Conservation (phyloP, 495 filamentous ascomycete genomes). For the Lentithecium fluviatile region DNA sequence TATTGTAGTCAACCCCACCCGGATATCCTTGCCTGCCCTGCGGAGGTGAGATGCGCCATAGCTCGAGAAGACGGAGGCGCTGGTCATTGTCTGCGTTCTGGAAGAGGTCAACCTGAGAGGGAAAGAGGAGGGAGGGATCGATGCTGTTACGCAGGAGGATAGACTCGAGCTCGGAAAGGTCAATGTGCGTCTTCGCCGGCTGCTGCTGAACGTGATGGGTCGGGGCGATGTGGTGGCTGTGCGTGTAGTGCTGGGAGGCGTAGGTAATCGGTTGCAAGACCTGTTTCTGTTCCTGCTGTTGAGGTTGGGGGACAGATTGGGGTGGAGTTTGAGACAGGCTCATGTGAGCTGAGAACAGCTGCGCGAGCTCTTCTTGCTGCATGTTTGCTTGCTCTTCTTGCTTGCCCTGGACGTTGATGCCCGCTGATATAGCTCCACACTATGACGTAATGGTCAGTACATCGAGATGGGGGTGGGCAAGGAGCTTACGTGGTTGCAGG, state of each 20-base stretch:
- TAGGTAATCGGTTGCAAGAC: conserved; percentile 37
- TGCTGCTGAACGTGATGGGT: conserved; percentile 34
- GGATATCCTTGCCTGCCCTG: conserved; percentile 23
- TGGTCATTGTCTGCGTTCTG: conserved; percentile 43
- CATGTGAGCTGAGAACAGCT: conserved; percentile 42
- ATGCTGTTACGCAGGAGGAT: conserved; percentile 40
- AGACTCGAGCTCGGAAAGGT: conserved; percentile 34
- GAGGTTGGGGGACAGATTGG: conserved; percentile 18
- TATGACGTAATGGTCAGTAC: conserved; percentile 38
- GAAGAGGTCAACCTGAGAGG: conserved; percentile 44
- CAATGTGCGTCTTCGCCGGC: conserved; percentile 30
- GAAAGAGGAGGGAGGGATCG: conserved; percentile 42
- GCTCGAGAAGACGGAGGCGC: conserved; percentile 43
- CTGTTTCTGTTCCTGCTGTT: conserved; percentile 20
- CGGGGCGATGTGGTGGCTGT: conserved; percentile 39
- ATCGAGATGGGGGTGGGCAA: conserved; percentile 5
- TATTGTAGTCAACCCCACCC: conserved; percentile 24
- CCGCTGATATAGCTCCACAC: conserved; percentile 41
- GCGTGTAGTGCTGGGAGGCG: conserved; percentile 44
- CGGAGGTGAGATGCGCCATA: conserved; percentile 45
- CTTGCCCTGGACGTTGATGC: conserved; percentile 37
- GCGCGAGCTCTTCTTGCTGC: conserved; percentile 44
- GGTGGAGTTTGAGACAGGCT: conserved; percentile 31
- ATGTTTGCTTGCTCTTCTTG: conserved; percentile 35
- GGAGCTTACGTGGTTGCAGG: conserved; percentile 43